Conservation (phyloP, 139 green algal species). For the Haematococcus lacustris region DNA sequence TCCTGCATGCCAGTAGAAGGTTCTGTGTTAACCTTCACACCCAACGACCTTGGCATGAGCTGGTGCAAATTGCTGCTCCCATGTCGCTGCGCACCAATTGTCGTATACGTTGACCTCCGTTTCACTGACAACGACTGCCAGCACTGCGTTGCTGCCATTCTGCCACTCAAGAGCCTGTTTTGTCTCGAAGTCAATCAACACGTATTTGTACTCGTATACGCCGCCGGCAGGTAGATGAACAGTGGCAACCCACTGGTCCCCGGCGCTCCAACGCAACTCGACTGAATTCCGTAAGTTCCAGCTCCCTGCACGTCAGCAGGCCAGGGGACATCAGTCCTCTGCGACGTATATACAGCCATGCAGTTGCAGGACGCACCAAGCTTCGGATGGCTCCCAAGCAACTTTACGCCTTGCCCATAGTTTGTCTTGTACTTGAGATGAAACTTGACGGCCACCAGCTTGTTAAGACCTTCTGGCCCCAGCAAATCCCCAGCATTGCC, state of each 20-base stretch:
- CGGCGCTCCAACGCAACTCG: conserved; percentile 16
- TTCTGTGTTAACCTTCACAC: too few species aligned
- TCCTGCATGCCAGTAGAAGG: too few species aligned
- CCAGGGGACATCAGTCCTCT: too few species aligned
- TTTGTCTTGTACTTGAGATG: conserved; percentile 31
- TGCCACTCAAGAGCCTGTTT: conserved; percentile 30
- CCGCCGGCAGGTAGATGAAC: conserved; percentile 24
- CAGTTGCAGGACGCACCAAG: too few species aligned
- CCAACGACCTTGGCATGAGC: too few species aligned
- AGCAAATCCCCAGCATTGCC: too few species aligned
- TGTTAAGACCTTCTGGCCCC: too few species aligned
- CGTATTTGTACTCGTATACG: conserved; percentile 44
- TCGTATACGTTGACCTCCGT: conserved; percentile 24
- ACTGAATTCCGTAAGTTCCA: conserved; percentile 26
- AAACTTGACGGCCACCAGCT: conserved; percentile 22
- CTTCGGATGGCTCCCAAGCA: conserved; percentile 32
- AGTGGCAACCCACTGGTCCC: conserved; percentile 28
- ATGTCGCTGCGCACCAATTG: conserved; percentile 19
- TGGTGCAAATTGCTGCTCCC: too few species aligned
- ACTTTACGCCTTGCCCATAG: conserved; percentile 32
- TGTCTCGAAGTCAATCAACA: conserved; percentile 29
- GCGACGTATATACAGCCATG: too few species aligned
- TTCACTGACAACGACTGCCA: conserved; percentile 20
- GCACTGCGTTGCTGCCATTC: conserved; percentile 23
- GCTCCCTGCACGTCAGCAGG: conserved; percentile 1